Conservation (phyloP, 2,329 filamentous ascomycete genomes). For the Monosporascus sp. region DNA sequence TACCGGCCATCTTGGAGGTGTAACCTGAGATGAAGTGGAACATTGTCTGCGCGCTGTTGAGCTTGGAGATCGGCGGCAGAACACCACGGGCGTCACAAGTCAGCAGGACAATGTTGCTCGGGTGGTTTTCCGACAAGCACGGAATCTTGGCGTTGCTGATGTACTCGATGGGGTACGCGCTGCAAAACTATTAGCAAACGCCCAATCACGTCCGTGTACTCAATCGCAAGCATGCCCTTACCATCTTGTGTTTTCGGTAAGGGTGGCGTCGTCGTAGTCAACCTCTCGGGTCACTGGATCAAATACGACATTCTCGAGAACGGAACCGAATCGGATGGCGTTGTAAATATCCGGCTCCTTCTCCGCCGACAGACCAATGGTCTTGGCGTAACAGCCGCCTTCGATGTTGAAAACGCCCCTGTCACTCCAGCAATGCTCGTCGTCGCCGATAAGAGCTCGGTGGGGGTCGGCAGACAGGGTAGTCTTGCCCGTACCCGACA, state of each 20-base stretch:
- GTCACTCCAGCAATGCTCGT: conserved; percentile 99
- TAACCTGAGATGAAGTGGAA: conserved; percentile 99
- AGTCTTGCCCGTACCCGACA: conserved; percentile 98
- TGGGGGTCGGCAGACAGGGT: conserved; percentile 96
- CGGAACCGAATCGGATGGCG: conserved; percentile 93
- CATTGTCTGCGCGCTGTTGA: conserved; percentile 93
- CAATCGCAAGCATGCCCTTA: conserved; percentile 17
- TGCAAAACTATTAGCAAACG: conserved; percentile 10
- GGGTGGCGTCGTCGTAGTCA: conserved; percentile 89
- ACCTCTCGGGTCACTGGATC: conserved; percentile 83
- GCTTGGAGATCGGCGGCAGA: conserved; percentile 94
- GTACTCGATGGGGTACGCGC: conserved; percentile 97
- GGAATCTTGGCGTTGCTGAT: conserved; percentile 99
- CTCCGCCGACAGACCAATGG: conserved; percentile 92
- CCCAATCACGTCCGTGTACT: too few species aligned
- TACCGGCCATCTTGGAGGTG: conserved; percentile 99
- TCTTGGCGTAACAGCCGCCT: conserved; percentile 99
- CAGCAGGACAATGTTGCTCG: conserved; percentile 94
- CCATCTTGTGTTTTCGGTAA: conserved; percentile 97
- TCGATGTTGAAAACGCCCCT: conserved; percentile 98
- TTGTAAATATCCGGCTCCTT: conserved; percentile 98
- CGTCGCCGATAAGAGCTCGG: conserved; percentile 92
- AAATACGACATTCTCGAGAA: conserved; percentile 98
- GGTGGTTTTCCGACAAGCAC: conserved; percentile 81
- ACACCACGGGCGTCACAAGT: conserved; percentile 98